Conservation (phyloP, 2,329 filamentous ascomycete species). For the Trichoderma sp. region DNA sequence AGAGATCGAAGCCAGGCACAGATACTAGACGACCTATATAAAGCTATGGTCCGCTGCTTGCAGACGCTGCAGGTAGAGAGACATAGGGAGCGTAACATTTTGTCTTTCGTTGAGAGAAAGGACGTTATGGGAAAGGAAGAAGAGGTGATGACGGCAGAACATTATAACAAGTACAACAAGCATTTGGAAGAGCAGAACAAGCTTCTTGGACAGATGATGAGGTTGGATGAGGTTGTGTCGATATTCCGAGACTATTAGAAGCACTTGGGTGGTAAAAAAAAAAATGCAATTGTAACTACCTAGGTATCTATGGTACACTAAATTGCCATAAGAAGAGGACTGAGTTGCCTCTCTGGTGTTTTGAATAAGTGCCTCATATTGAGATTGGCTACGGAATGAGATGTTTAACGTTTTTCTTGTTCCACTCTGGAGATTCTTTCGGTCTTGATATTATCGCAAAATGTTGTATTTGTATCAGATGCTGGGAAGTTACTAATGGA, state of each 20-base stretch:
- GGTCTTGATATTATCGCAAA: not conserved
- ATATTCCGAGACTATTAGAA: constrained; percentile 75
- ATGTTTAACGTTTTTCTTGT: not conserved
- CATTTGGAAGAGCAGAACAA: constrained; percentile 69
- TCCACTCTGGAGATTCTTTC: not conserved
- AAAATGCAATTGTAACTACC: not conserved
- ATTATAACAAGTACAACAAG: constrained; percentile 64
- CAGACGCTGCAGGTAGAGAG: constrained; percentile 80
- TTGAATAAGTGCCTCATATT: not conserved
- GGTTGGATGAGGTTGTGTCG: constrained; percentile 82
- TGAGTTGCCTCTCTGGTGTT: not conserved
- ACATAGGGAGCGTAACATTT: constrained; percentile 67
- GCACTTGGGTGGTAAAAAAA: not conserved
- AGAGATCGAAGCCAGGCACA: constrained; percentile 68
- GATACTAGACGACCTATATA: constrained; percentile 81
- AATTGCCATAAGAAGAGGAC: not conserved
- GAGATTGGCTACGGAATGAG: not conserved
- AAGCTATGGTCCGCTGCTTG: constrained; percentile 81
- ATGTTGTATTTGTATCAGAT: not conserved
- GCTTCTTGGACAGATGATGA: constrained; percentile 74
- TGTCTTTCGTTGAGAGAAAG: constrained; percentile 79
- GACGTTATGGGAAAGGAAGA: constrained; percentile 86
- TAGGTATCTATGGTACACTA: not conserved
- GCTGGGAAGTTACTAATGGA: not conserved
- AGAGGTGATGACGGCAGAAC: constrained; percentile 72